Evolutionary conservation across 257 asterid species (phyloP), one percentile per base, ranked within the genome.

Genomic region (Solanum piurae): DNA sequence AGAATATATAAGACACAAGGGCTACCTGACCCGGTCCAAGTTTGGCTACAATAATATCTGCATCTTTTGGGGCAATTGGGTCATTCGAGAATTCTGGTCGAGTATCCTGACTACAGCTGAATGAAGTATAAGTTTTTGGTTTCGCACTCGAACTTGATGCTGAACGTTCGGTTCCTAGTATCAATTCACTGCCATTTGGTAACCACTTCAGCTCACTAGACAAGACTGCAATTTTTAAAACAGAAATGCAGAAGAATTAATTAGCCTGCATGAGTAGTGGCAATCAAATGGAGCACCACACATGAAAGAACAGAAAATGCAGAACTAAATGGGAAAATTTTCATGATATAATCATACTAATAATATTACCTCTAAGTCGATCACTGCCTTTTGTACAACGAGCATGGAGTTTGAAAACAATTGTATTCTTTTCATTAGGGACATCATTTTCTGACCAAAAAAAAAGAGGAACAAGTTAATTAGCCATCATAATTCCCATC

Each of bases 21-120:
- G 62, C 89, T 91, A 95, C 99, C 98, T 97, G 99, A 49, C 99
- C 98, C 74, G 98, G 93, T 87, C 97, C 98, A 87, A 97, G 99
- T 90, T 90, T 95, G 71, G 98, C 94, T 44, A 97, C 31, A 87
- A 89, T 88, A 84, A 97, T 96, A 87, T 94, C 94, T 0, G 92
- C 91, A 84, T 93, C 88, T 90, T 89, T 92, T 37, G 98, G 94
- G 31, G 86, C 89, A 89, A 96, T 95, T 34, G 95, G 93, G 40
- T 86, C 91, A 82, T 92, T 83, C 21, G 80, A 55, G 87, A 96
- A 93, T 86, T 92, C 97, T 37, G 95, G 94, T 87, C 91, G 86
- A 49, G 95, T 88, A 75, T 92, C 95, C 90, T 97, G 99, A 91
- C 97, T 90, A 85, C 92, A 83, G 89, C 85, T 94, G 93, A 96